These are phyloP conservation scores for Suillus luteus DNA, from an alignment of 768 basidiomycete genomes.

Conservation along the genomic window DNA sequence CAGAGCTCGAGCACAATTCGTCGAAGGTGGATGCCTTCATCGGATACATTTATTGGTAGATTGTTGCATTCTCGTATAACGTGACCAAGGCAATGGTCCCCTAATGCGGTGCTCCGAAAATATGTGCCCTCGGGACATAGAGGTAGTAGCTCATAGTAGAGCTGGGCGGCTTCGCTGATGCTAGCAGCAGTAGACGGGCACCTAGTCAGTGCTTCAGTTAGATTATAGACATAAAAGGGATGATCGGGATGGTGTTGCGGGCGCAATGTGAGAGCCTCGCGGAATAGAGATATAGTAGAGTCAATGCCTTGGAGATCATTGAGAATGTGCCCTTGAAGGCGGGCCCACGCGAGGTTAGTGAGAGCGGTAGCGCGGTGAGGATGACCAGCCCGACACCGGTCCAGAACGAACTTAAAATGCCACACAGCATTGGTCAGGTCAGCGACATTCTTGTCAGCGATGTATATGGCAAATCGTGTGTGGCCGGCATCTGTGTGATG, in stretches of 20 bases:
- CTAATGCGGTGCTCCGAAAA: not conserved
- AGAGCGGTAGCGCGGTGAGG: not conserved
- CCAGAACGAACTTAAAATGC: not conserved
- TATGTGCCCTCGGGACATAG: not conserved
- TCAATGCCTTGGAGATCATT: not conserved
- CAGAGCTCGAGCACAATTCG: not conserved
- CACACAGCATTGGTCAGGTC: not conserved
- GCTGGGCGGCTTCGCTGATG: conserved; percentile 15
- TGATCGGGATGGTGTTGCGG: conserved; percentile 12
- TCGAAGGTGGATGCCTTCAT: conserved; percentile 4
- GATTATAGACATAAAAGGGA: conserved; percentile 13
- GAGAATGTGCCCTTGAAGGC: not conserved
- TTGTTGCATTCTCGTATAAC: not conserved
- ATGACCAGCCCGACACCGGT: not conserved
- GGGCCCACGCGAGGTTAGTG: conserved; percentile 5
- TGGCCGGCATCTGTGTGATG: not conserved
- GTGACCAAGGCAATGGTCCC: not conserved
- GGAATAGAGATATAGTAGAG: not conserved
- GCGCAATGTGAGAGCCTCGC: conserved; percentile 10
- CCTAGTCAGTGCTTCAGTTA: conserved; percentile 15
- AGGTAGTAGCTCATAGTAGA: not conserved
- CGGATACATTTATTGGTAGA: not conserved
- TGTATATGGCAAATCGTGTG: not conserved
- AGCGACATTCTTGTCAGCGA: not conserved
- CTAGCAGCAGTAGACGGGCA: conserved; percentile 16